phyloP scores from a whole-genome alignment of 23 red algal genomes.

The Cyanidiococcus yangmingshanensis region DNA sequence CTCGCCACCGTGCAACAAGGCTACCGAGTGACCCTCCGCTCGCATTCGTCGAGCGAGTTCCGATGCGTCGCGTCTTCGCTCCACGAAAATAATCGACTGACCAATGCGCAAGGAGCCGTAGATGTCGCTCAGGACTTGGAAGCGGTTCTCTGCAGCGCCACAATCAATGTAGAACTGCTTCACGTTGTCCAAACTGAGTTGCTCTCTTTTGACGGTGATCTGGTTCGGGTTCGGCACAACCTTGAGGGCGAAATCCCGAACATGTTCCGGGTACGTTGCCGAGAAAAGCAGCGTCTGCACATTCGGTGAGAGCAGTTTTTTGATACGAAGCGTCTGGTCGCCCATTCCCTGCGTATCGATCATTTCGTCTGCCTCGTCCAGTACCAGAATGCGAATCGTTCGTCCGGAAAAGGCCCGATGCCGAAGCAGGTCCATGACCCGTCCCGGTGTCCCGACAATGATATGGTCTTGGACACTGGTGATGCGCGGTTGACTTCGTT shows the following conservation, averaged over 20 bases:
- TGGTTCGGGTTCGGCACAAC: conserved; percentile 74
- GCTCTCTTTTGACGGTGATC: conserved; percentile 83
- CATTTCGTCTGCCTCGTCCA: conserved; percentile 97
- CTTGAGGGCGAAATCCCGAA: conserved; percentile 47
- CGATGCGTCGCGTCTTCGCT: conserved; percentile 35
- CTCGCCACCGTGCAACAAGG: conserved; percentile 71
- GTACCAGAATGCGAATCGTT: conserved; percentile 67
- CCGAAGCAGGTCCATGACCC: conserved; percentile 71
- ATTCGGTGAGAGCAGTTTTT: conserved; percentile 32
- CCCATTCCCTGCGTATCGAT: conserved; percentile 89
- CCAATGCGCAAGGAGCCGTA: conserved; percentile 64
- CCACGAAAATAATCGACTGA: conserved; percentile 91
- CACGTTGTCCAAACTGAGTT: conserved; percentile 64
- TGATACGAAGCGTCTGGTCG: conserved; percentile 89
- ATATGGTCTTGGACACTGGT: conserved; percentile 48
- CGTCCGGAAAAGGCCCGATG: conserved; percentile 35
- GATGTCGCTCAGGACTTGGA: conserved; percentile 65
- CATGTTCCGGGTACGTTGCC: conserved; percentile 75
- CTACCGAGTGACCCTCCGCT: conserved; percentile 71
- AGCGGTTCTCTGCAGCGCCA: conserved; percentile 45
- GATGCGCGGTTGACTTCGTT: conserved; percentile 26
- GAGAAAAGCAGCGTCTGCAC: conserved; percentile 88
- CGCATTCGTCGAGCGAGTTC: conserved; percentile 49
- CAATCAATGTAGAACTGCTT: conserved; percentile 82
- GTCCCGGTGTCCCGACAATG: conserved; percentile 81